phyloP scores from a whole-genome alignment of 1,284 basidiomycete species.

The Megacollybia platyphylla region DNA sequence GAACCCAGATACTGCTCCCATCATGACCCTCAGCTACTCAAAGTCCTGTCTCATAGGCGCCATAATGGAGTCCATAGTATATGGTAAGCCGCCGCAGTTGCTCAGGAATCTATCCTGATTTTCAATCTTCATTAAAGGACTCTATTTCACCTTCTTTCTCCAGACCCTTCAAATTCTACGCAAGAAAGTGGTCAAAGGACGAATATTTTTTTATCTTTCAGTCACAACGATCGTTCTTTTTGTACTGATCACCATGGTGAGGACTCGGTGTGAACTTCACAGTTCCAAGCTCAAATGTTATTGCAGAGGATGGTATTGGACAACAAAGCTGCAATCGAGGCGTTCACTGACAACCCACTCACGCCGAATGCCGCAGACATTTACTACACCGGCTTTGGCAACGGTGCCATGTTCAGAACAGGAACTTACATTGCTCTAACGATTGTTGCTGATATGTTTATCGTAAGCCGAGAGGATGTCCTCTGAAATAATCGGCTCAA shows the following conservation, averaged over 20 bases:
- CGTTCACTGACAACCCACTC: conserved; percentile 3
- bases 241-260: conserved; percentile 6
- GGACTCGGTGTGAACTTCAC: neutral
- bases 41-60: conserved; percentile 6
- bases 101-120: too few relatives aligned
- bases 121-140: too few relatives aligned
- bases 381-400: conserved; percentile 4
- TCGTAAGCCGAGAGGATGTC: conserved; percentile 1
- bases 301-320: conserved; percentile 6
- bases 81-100: conserved; percentile 3
- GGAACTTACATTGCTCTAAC: conserved; percentile 5
- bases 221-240: conserved; percentile 2
- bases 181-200: conserved; percentile 2
- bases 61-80: conserved; percentile 5
- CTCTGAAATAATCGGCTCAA: neutral
- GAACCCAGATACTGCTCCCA: conserved; percentile 8
- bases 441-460: conserved; percentile 6
- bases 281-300: too few relatives aligned
- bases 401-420: conserved; percentile 5
- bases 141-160: too few relatives aligned
- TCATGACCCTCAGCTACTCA: conserved; percentile 3
- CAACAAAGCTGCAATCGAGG: conserved; percentile 4
- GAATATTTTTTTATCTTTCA: conserved; percentile 1
- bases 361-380: conserved; percentile 5
- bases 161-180: neutral